Conservation (phyloP, 1,139 yeast species). For the Sporopachydermia cereana region DNA sequence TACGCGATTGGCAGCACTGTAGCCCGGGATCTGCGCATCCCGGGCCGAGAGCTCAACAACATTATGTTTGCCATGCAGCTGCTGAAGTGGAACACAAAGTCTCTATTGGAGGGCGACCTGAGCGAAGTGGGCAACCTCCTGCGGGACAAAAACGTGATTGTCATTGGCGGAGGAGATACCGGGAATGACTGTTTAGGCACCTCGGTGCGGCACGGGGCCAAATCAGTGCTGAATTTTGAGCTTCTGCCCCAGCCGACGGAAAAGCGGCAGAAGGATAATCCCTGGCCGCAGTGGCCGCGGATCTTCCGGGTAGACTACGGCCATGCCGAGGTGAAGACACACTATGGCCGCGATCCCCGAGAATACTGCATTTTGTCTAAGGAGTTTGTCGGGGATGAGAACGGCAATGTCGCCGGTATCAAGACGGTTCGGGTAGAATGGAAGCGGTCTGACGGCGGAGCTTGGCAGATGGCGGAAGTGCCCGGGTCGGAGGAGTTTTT, state of each 20-base stretch:
- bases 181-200: conserved; percentile 99
- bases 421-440: conserved; percentile 96
- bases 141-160: conserved; percentile 83
- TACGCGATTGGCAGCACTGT: conserved; percentile 95
- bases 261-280: conserved; percentile 84
- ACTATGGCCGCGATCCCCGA: conserved; percentile 95
- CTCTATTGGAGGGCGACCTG: conserved; percentile 70
- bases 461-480: conserved; percentile 98
- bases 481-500: conserved; percentile 90
- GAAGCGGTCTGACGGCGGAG: conserved; percentile 92
- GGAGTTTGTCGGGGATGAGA: conserved; percentile 90
- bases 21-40: conserved; percentile 88
- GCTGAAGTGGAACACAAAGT: conserved; percentile 80
- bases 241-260: conserved; percentile 86
- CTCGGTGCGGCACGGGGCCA: conserved; percentile 93
- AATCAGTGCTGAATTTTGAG: conserved; percentile 91
- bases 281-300: conserved; percentile 99
- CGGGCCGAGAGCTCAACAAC: conserved; percentile 84
- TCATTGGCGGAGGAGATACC: conserved; percentile 99
- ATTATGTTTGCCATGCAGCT: conserved; percentile 93
- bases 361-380: conserved; percentile 91
- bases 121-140: conserved; percentile 63
- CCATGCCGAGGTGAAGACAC: conserved; percentile 88
- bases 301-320: conserved; percentile 97
- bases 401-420: conserved; percentile 87